Percentiles rank a stretch among this genome's conserved stretches.
Evolutionary conservation across 805 yeast species (phyloP).

Genomic region (Saccharomycopsis guyanensis): DNA sequence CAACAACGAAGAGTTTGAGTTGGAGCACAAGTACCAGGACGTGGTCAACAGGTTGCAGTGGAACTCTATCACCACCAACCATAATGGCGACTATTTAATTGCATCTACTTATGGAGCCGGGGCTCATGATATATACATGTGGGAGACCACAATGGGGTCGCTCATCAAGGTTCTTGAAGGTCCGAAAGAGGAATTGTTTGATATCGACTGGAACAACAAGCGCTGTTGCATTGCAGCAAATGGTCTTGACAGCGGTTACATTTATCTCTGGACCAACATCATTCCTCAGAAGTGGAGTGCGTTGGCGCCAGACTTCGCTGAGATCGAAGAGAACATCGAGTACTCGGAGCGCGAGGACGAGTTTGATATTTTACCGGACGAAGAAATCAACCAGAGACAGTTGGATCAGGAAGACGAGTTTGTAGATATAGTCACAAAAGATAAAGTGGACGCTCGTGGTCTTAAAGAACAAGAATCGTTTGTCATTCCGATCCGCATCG

Average conservation of each 20-base stretch:
- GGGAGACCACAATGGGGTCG: slow-evolving; percentile 91
- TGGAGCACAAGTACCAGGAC: slow-evolving; percentile 82
- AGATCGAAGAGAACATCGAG: slow-evolving; percentile 84
- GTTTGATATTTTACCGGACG: slow-evolving; percentile 73
- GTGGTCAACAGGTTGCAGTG: slow-evolving; percentile 83
- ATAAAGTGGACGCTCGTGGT: slow-evolving; percentile 66
- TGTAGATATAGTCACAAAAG: slow-evolving; percentile 63
- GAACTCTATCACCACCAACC: slow-evolving; percentile 73
- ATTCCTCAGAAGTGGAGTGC: slow-evolving; percentile 95
- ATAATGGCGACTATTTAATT: slow-evolving; percentile 73
- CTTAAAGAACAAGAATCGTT: slow-evolving; percentile 49
- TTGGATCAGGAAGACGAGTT: slow-evolving; percentile 55
- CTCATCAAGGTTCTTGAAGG: slow-evolving; percentile 85
- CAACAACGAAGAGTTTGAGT: slow-evolving; percentile 41
- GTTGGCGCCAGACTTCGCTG: slow-evolving; percentile 92
- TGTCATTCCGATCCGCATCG: slow-evolving; percentile 42
- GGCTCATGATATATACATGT: slow-evolving; percentile 80
- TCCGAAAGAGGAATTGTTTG: slow-evolving; percentile 78
- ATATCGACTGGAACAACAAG: slow-evolving; percentile 78
- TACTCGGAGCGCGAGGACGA: slow-evolving; percentile 88
- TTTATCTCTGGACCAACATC: slow-evolving; percentile 74
- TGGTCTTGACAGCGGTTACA: slow-evolving; percentile 77
- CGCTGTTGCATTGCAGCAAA: slow-evolving; percentile 72
- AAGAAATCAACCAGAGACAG: slow-evolving; percentile 51
- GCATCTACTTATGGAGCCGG: slow-evolving; percentile 80